Evolutionary conservation across 495 filamentous ascomycete species (phyloP), one percentile per base, ranked within the genome.

Genomic region (Daldinia loculata): DNA sequence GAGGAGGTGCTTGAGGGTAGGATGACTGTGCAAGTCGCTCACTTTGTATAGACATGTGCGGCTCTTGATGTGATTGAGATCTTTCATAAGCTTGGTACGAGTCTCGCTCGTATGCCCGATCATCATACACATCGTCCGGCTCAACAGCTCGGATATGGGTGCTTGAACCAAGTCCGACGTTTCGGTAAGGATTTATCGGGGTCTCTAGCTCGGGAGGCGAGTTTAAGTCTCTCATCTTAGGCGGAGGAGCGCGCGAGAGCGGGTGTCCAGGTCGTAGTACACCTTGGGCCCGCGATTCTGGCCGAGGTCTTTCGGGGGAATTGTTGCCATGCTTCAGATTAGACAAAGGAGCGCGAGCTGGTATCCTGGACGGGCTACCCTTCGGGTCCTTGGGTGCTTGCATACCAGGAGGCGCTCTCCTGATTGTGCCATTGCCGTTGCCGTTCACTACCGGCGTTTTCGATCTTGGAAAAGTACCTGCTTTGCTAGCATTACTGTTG

Each of bases 51-150:
- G 81, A 79, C 19, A 74, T 38, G 38, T 81, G 79, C 43, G 76
- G 75, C 27, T 81, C 76, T 34, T 74, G 83, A 56, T 81, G 53
- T 30, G 55, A 26, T 4, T 75, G 62, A 29, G 71, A 67, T 29
- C 63, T 61, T 17, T 48, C 24, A 45, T 78, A 61, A 59, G 61
- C 61, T 43, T 74, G 59, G 22, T 74, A 55, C 11, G 76, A 74
- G 15, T 62, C 60, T 36, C 74, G 74, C 14, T 70, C 68, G 5
- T 75, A 52, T 19, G 70, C 60, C 34, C 79, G 80, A 74, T 96
- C 93, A 71, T 93, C 90, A 69, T 96, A 97, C 2, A 91, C 88
- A 75, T 98, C 94, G 72, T 98, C 94, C 0, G 93, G 92, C 62
- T 84, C 82, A 36, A 97, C 88, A 34, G 92, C 89, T 29, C 93